These are phyloP conservation scores for Tremella mesenterica DNA, from an alignment of 768 basidiomycete species.

Conservation along the genomic window DNA sequence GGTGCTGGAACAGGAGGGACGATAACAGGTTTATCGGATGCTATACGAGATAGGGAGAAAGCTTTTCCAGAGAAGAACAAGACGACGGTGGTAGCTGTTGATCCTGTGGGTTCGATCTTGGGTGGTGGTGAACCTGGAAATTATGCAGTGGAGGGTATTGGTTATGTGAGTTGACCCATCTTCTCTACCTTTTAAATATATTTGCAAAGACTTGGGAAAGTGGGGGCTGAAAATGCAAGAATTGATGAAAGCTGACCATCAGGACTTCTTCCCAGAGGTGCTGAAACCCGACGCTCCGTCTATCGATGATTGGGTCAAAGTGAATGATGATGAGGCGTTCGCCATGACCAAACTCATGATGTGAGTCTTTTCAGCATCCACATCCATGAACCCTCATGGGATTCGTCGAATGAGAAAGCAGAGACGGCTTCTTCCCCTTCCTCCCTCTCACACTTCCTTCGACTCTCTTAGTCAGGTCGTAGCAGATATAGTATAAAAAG, in stretches of 20 bases:
- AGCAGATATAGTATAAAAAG: too few species aligned
- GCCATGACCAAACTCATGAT: constrained; percentile 65
- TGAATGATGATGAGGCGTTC: constrained; percentile 70
- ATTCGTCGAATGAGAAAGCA: not conserved
- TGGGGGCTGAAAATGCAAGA: not conserved
- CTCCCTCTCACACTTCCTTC: too few species aligned
- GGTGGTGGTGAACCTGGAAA: constrained; percentile 51
- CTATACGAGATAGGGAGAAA: constrained; percentile 17
- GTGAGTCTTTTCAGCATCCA: constrained; percentile 16
- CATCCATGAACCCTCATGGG: not conserved
- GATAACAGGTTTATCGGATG: constrained; percentile 57
- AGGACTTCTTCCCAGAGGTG: constrained; percentile 81
- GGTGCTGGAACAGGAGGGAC: constrained; percentile 95
- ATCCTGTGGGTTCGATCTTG: constrained; percentile 90
- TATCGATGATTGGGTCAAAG: constrained; percentile 69
- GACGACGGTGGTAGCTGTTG: constrained; percentile 63
- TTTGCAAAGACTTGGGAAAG: not conserved
- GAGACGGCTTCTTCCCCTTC: too few species aligned
- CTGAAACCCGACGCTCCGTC: constrained; percentile 55
- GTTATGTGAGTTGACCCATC: constrained; percentile 44
- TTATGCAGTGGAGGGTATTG: constrained; percentile 92
- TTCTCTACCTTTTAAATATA: not conserved
- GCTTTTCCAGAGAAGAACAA: not conserved
- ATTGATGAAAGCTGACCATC: not conserved
- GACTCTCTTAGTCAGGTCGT: too few species aligned